These are phyloP conservation scores for Euphrasia arctica DNA, from an alignment of 305 asterid species.

Conservation along the genomic window DNA sequence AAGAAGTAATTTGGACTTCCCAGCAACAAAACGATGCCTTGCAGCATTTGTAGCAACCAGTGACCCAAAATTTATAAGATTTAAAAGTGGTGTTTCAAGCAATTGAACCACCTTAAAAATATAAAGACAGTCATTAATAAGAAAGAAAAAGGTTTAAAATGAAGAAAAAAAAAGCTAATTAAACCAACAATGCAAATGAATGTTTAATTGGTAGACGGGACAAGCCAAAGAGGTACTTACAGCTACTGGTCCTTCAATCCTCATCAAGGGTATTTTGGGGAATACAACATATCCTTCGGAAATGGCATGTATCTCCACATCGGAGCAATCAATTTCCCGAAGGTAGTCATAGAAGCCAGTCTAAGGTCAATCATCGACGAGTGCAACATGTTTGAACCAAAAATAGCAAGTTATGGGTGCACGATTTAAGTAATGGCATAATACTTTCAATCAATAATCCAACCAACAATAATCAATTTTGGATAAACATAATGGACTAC, in stretches of 20 bases:
- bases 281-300: conserved; percentile 92
- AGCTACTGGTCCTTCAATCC: conserved; percentile 96
- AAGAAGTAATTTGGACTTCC: conserved; percentile 87
- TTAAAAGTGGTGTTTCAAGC: conserved; percentile 89
- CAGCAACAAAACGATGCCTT: conserved; percentile 98
- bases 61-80: conserved; percentile 89
- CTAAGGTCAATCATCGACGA: conserved; percentile 41
- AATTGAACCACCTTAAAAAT: conserved; percentile 85
- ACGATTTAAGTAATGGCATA: conserved; percentile 18
- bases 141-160: conserved; percentile 12
- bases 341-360: conserved; percentile 84
- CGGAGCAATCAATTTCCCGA: conserved; percentile 72
- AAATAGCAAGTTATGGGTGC: conserved; percentile 16
- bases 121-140: conserved; percentile 28
- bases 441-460: neutral
- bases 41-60: conserved; percentile 98
- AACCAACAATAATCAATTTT: conserved; percentile 16
- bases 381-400: conserved; percentile 24
- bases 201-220: conserved; percentile 5
- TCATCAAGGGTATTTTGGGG: conserved; percentile 95
- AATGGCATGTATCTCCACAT: conserved; percentile 89
- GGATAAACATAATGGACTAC: conserved; percentile 16
- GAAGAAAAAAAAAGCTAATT: conserved; percentile 14
- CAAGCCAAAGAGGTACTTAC: conserved; percentile 50
- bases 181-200: conserved; percentile 13